A percentile compares a stretch with the other conserved stretches of the same genome.
These are phyloP conservation scores for Penicillium oxalicum DNA, from an alignment of 2,329 filamentous ascomycete species.

Conservation along the genomic window DNA sequence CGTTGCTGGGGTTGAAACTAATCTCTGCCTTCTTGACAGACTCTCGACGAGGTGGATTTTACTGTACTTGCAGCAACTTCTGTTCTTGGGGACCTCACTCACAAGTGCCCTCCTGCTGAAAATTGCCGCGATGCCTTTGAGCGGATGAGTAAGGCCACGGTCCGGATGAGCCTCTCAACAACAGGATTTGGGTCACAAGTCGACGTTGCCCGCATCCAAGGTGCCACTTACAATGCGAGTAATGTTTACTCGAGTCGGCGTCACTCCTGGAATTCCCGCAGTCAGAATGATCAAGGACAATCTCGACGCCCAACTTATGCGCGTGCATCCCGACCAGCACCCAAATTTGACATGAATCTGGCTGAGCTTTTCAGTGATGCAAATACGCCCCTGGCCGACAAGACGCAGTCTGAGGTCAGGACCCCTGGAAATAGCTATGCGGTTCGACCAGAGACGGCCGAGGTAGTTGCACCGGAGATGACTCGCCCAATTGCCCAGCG, in stretches of 20 bases:
- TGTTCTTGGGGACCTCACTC: slow-evolving; percentile 82
- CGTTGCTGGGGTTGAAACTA: no score
- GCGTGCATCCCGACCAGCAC: slow-evolving; percentile 41
- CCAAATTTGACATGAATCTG: slow-evolving; percentile 55
- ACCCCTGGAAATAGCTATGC: slow-evolving; percentile 23
- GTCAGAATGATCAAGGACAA: slow-evolving; percentile 21
- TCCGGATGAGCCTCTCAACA: slow-evolving; percentile 87
- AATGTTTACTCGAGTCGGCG: slow-evolving; percentile 13
- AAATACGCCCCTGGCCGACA: slow-evolving; percentile 33
- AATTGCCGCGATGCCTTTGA: slow-evolving; percentile 93
- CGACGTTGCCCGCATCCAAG: slow-evolving; percentile 22
- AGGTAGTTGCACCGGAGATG: slow-evolving; percentile 20
- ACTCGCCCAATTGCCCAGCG: slow-evolving; percentile 21
- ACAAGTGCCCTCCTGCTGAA: slow-evolving; percentile 91
- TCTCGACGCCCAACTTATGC: slow-evolving; percentile 29
- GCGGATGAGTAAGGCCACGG: slow-evolving; percentile 87
- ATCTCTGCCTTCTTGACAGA: slow-evolving; percentile 35
- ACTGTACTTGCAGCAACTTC: slow-evolving; percentile 90
- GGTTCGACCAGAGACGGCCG: slow-evolving; percentile 20
- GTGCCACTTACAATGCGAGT: slow-evolving; percentile 11
- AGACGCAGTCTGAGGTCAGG: slow-evolving; percentile 27
- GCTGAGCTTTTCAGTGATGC: slow-evolving; percentile 48
- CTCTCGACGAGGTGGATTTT: slow-evolving; percentile 95
- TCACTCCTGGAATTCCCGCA: slow-evolving; percentile 20
- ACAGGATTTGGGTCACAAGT: slow-evolving; percentile 64